Evolutionary conservation across 176 grass and related monocot genomes (phyloP), one percentile per base, ranked within the genome.

Genomic region (Aegilops tauschii): DNA sequence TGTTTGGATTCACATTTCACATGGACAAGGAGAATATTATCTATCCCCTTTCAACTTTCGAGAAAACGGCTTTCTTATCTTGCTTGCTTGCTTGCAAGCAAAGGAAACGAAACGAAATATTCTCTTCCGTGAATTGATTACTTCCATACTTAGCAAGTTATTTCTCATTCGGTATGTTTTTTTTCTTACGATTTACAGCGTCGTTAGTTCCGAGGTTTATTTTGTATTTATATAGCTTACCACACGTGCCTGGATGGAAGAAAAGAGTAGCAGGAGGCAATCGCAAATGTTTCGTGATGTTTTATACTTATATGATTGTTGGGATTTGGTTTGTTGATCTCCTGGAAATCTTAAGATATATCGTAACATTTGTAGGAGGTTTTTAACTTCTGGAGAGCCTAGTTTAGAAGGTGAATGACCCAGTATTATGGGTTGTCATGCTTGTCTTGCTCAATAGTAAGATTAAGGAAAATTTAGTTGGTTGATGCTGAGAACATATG

Each of bases 41-140:
- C 8, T 54, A 30, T 50, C 44, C 49, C 1, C 25, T 17, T 52
- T 31, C 0, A 49, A 40, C 62, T 54, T 86, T 17, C n/a, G 6
- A 61, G 17, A 31, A 21, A 42, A 18, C 21, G 35, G 3, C 35
- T 63, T 64, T 39, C 62, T 37, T 28, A 62, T 80, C 52, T 81
- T 59, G 12, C 30, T 86, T 58, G 12, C 29, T 85, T 79, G 71
- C 87, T 69, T 80, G 82, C 66, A 84, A 65, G 76, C 17, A 84
- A 80, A 54, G 52, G 20, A 17, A 21, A 54, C 39, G 39, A 35
- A 70, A 71, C 54, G 39, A 45, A 63, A 71, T 28, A 59, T 59
- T 20, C 10, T 61, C 40, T 44, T 44, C n/a, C 25, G 36, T 80
- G 23, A 30, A 66, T 21, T 6, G 9, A 30, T 80, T 30, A 21